Evolutionary conservation across 2,329 filamentous ascomycete genomes (phyloP), one percentile per base, ranked within the genome.

Genomic region (Fusarium secorum): DNA sequence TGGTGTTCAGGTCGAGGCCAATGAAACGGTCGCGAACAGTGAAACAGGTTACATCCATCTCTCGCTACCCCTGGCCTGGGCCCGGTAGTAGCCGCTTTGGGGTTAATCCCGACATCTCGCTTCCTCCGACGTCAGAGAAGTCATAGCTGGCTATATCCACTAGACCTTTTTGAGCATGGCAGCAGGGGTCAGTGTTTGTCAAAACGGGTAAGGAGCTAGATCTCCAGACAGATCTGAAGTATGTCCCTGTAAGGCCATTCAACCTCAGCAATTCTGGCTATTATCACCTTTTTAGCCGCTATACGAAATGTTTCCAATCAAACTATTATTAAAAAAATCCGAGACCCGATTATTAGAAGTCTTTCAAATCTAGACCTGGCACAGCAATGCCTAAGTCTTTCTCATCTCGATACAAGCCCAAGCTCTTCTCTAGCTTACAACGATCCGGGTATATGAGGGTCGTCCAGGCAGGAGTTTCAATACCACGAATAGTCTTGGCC

Each of bases 201-300:
- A 15, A 32, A 52, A 28, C 24, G 22, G 11, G 26, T 7, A 32
- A n/a, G 33, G 44, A 52, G 17, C 17, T 8, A 58, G 17, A 51
- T 57, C n/a, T 51, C 44, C 24, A 48, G 44, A 58, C 44, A 52
- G 44, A 38, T 58, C 44, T 57, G 33, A 57, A 24, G 6, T 57
- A 24, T 38, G 33, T 58, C 24, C 24, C 4, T 51, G 54, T 11
- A 51, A n/a, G 54, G 38, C 42, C 22, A 24, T 24, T 24, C 24
- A 24, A 5, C 24, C 24, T 24, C 24, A 46, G 6, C 3, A 32
- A 32, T 49, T 49, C 15, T 24, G 45, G 45, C 28, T 49, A 49
- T 32, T 49, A 2, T 49, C 11, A 5, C 7, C 15, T 18, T 24
- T 49, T 49, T 49, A 32, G 28, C 28, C 45, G 15, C n/a, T 22